These are phyloP conservation scores for Spathaspora sp. DNA, from an alignment of 1,139 yeast genomes.

Conservation along the genomic window DNA sequence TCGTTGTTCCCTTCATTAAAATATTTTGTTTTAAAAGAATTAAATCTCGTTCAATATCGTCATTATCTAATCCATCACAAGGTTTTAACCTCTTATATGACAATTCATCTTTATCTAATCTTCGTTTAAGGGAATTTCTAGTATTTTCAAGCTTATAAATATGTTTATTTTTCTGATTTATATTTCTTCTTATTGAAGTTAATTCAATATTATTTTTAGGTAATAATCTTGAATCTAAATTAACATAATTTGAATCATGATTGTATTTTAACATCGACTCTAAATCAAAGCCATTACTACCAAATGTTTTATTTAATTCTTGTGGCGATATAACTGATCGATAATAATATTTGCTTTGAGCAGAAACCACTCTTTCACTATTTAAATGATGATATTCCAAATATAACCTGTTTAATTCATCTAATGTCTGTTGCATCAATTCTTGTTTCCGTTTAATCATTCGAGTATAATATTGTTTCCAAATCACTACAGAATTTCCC, in stretches of 20 bases:
- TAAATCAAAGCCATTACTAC: background rate
- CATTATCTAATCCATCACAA: constrained; percentile 23
- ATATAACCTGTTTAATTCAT: constrained; percentile 25
- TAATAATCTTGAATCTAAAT: constrained; percentile 19
- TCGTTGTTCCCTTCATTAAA: constrained; percentile 6
- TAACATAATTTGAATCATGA: constrained; percentile 29
- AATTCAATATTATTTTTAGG: constrained; percentile 36
- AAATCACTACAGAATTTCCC: constrained; percentile 31
- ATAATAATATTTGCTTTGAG: constrained; percentile 28
- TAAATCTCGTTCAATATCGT: constrained; percentile 28
- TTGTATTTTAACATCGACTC: constrained; percentile 11
- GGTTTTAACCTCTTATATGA: background rate
- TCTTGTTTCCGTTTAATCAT: constrained; percentile 23
- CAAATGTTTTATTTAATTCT: constrained; percentile 16
- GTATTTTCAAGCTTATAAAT: constrained; percentile 4
- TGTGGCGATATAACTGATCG: constrained; percentile 25
- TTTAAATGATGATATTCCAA: constrained; percentile 25
- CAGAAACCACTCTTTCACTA: constrained; percentile 13
- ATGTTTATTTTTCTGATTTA: constrained; percentile 10
- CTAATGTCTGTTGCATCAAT: constrained; percentile 23
- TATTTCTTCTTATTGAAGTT: constrained; percentile 25
- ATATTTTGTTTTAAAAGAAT: constrained; percentile 10
- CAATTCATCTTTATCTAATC: constrained; percentile 5
- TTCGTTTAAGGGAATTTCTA: constrained; percentile 9
- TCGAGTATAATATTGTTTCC: constrained; percentile 33